These are phyloP conservation scores for Aureobasidium zeae DNA, from an alignment of 2,329 filamentous ascomycete genomes.

Conservation along the genomic window DNA sequence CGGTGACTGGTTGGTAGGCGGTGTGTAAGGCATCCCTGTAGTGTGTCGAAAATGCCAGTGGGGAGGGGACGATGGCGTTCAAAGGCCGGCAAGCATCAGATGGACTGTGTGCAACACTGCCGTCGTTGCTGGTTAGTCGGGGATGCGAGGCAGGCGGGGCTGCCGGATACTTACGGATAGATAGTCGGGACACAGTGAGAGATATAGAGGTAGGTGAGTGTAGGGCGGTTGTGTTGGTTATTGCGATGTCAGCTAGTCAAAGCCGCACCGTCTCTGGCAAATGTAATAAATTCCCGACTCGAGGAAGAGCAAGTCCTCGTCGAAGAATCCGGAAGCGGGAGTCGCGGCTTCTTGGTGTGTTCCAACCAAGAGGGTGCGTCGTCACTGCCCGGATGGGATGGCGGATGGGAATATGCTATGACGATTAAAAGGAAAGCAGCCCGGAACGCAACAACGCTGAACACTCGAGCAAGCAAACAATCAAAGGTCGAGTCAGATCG, in stretches of 20 bases:
- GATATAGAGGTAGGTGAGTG: conserved; percentile 15
- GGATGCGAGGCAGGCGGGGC: conserved; percentile 5
- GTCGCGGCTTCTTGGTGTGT: conserved; percentile 13
- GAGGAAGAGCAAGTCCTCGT: conserved; percentile 12
- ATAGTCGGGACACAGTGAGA: conserved; percentile 13
- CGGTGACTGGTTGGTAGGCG: conserved; percentile 58
- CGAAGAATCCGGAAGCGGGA: conserved; percentile 11
- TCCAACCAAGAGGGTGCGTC: conserved; percentile 14
- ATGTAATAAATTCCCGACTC: conserved; percentile 9
- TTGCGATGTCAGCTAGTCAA: conserved; percentile 32
- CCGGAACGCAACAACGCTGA: conserved; percentile 12
- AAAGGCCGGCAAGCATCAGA: conserved; percentile 37
- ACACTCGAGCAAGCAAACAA: conserved; percentile 20
- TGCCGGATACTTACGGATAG: conserved; percentile 25
- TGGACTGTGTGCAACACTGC: conserved; percentile 22
- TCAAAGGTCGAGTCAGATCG: conserved; percentile 4
- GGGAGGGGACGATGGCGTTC: conserved; percentile 21
- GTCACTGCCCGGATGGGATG: conserved; percentile 10
- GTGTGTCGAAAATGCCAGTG: conserved; percentile 24
- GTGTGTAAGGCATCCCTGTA: conserved; percentile 76
- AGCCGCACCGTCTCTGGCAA: conserved; percentile 23
- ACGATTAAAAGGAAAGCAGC: conserved; percentile 14
- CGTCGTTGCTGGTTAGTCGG: conserved; percentile 8
- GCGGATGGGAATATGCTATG: conserved; percentile 6
- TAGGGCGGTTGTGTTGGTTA: conserved; percentile 19